Evolutionary conservation across 495 filamentous ascomycete genomes (phyloP).

Genomic region (Trichodelitschia bisporula): DNA sequence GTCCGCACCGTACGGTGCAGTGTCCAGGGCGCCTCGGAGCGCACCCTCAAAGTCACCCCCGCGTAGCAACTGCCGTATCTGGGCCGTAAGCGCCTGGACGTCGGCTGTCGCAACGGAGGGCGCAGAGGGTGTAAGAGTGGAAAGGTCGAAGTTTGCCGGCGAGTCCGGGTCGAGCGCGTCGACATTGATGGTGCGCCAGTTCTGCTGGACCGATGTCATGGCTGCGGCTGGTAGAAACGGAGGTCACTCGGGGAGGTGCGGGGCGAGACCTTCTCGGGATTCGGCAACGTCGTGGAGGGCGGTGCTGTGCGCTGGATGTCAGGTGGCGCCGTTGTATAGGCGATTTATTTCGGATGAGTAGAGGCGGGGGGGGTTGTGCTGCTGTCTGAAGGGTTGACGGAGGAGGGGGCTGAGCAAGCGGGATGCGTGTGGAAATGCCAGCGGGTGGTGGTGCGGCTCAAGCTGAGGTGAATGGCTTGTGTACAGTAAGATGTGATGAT

Average conservation of each 20-base stretch:
- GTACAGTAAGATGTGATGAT: too few relatives aligned
- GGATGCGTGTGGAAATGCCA: too few relatives aligned
- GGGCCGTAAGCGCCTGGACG: slow-evolving; percentile 42
- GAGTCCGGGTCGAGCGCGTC: slow-evolving; percentile 76
- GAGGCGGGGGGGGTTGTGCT: too few relatives aligned
- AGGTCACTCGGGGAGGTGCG: too few relatives aligned
- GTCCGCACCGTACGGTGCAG: slow-evolving; percentile 42
- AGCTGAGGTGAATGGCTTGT: too few relatives aligned
- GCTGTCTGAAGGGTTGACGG: too few relatives aligned
- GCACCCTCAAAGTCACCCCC: slow-evolving; percentile 71
- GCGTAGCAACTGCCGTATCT: slow-evolving; percentile 66
- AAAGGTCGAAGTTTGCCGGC: slow-evolving; percentile 60
- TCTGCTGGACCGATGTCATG: slow-evolving; percentile 28
- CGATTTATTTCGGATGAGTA: neutral
- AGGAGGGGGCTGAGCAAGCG: too few relatives aligned
- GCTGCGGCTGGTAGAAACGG: neutral
- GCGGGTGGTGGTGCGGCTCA: too few relatives aligned
- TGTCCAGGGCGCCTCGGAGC: slow-evolving; percentile 53
- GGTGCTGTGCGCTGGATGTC: too few relatives aligned
- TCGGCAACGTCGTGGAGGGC: too few relatives aligned
- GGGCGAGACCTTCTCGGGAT: too few relatives aligned
- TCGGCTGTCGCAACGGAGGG: slow-evolving; percentile 40
- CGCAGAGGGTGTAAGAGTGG: slow-evolving; percentile 49
- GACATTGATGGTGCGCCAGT: slow-evolving; percentile 89
- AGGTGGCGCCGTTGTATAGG: neutral